Percentiles rank a stretch among this genome's conserved stretches.
Conservation (phyloP, 2,329 filamentous ascomycete species). For the Fusarium mangiferae region DNA sequence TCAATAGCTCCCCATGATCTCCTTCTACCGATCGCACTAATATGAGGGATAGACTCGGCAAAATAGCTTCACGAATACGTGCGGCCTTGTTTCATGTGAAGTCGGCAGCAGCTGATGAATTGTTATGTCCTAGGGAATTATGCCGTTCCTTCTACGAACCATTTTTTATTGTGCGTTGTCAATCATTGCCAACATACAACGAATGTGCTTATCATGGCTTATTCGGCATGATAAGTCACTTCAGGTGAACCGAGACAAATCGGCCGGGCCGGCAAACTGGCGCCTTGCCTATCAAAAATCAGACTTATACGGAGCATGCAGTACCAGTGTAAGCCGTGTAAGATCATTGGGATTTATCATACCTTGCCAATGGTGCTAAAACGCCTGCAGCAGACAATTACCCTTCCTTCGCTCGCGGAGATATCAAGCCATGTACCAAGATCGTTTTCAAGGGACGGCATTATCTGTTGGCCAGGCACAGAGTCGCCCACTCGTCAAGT, state of each 20-base stretch:
- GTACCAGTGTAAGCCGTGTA: neutral
- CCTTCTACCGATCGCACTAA: neutral
- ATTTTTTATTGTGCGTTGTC: neutral
- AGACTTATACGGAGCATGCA: conserved; percentile 3
- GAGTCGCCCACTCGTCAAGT: neutral
- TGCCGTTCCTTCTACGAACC: neutral
- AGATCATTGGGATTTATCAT: neutral
- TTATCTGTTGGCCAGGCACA: conserved; percentile 1
- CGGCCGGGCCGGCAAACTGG: conserved; percentile 3
- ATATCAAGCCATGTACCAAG: neutral
- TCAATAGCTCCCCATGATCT: conserved; percentile 21
- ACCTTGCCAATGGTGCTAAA: conserved; percentile 1
- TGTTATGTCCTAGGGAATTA: neutral
- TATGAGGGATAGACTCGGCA: neutral
- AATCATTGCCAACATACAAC: neutral
- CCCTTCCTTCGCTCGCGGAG: neutral
- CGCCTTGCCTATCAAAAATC: conserved; percentile 3
- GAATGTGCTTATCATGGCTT: conserved; percentile 7
- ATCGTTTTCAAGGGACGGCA: neutral
- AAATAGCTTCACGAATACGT: conserved; percentile 12
- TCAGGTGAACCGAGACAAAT: conserved; percentile 17
- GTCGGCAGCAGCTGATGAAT: neutral
- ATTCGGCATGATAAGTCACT: conserved; percentile 9
- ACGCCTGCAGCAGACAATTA: neutral
- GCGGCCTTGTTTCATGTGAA: neutral